Evolutionary conservation across 208 protist genomes (phyloP), one percentile per base, ranked within the genome.

Genomic region (Kentomonas sorsogonicus): DNA sequence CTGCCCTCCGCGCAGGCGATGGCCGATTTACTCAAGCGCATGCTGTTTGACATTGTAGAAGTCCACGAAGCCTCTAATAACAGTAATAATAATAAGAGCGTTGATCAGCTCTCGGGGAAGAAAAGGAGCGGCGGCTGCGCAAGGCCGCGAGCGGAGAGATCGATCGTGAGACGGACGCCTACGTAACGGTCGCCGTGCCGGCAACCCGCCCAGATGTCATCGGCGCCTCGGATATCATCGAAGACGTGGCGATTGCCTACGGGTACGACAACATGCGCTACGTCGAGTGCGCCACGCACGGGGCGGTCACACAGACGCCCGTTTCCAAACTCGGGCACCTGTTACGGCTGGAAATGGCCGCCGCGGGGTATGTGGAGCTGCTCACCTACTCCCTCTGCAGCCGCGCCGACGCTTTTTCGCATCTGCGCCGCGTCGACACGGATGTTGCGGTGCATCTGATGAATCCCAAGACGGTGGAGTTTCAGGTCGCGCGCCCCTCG

Each of bases 221-320:
- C 38, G 96, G 98, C 53, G 52, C 73, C 11, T 89, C 88, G 38
- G 98, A 99, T 74, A 74, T 99, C 40, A 93, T 99, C 73, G 98
- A 99, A 69, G 98, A 99, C 80, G 94, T 99, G 27, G 97, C 93
- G 9, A 98, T 99, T 58, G 93, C 94, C 26, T 99, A 98, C 69
- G 98, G 98, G 36, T 99, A 95, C 75, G 93, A 98, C 65, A 98
- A 98, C 62, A 91, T 99, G 25, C 56, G 66, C 33, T 73, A 84
- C 50, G 76, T 71, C 18, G 72, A 93, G 48, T 95, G 94, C 48
- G 54, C 53, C 2, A 91, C 88, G 25, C 60, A 57, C 25, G 97
- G 89, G 23, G 54, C 77, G 27, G 97, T 96, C 30, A 80, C 67
- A 44, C 94, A 98, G 78, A 84, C 89, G 30, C 89, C 90, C n/a